Base-by-base conservation (phyloP, 2,329 filamentous ascomycete species). In the Fusarium denticulatum region DNA sequence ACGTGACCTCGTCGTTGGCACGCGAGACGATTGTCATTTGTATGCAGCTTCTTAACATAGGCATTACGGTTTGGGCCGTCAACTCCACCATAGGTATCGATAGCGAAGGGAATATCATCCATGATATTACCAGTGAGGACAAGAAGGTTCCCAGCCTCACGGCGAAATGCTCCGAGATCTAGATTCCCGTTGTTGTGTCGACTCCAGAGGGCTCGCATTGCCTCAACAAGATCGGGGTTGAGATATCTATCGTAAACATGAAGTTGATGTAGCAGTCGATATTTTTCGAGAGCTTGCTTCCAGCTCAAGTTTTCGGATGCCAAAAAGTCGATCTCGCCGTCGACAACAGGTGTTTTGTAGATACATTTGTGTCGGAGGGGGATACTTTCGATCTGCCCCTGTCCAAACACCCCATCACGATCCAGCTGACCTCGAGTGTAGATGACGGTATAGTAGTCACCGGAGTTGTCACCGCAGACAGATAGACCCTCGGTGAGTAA, bases 291-390 rank as follows among this genome's bases (percentile, higher is more conserved):
- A 12, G 26, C 15, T 9, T 58, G n/a, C 26, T 60, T 55, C 67
- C 67, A 72, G 36, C 14, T 53, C 22, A 42, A 3, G 26, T 61
- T 60, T 5, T 7, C 4, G 18, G 32, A 30, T 6, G 36, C 22
- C 14, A 39, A 8, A 13, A 46, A 13, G 1, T 46, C 26, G 4
- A 37, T 40, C 4, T 36, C 26, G 4, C 47, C 20, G n/a, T 57
- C 37, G 10, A 39, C n/a, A 30, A 73, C 47, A 13, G 70, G 66
- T 4, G 18, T 36, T 13, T 42, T 20, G 28, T 57, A 46, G 10
- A 73, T 45, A 20, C 66, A 73, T 15, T 68, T 42, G 47, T 70
- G 62, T 22, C 64, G 43, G 5, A 63, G 20, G 14, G 69, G 36
- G 6, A 61, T 18, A 12, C 28, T 37, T n/a, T 64, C 42, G 18